Conservation (phyloP, 2,329 filamentous ascomycete genomes). For the Ceratocystis lukuohia region DNA sequence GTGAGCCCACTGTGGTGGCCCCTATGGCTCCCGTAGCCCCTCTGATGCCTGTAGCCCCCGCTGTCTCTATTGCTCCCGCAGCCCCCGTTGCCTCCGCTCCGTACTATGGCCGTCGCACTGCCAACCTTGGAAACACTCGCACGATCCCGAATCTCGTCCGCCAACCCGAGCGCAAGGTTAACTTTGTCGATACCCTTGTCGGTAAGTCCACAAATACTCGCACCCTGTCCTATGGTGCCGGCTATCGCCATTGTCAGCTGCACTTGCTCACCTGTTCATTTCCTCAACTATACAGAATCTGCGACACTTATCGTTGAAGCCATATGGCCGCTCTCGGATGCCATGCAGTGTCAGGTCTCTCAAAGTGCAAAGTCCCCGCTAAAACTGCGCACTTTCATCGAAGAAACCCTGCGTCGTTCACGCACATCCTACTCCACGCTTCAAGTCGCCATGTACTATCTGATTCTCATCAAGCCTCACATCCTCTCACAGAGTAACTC, state of each 20-base stretch:
- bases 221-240: background rate
- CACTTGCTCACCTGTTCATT: constrained; percentile 6
- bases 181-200: constrained; percentile 92
- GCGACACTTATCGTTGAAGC: constrained; percentile 94
- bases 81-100: constrained; percentile 49
- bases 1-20: constrained; percentile 15
- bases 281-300: constrained; percentile 52
- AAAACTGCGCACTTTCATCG: constrained; percentile 87
- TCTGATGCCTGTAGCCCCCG: constrained; percentile 48
- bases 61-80: constrained; percentile 45
- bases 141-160: constrained; percentile 56
- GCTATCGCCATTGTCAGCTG: constrained; percentile 4
- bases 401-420: constrained; percentile 88
- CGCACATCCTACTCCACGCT: constrained; percentile 95
- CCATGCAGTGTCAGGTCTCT: constrained; percentile 56
- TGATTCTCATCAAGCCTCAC: constrained; percentile 84
- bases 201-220: constrained; percentile 51
- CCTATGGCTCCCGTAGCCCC: constrained; percentile 23
- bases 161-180: constrained; percentile 82
- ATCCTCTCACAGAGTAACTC: constrained; percentile 46
- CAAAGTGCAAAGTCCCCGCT: constrained; percentile 63
- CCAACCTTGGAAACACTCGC: constrained; percentile 41
- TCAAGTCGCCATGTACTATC: constrained; percentile 90
- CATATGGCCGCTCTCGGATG: constrained; percentile 87
- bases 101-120: constrained; percentile 40